These are phyloP conservation scores for Aegilops umbellulata DNA, from an alignment of 176 grass and related monocot species.

Conservation along the genomic window DNA sequence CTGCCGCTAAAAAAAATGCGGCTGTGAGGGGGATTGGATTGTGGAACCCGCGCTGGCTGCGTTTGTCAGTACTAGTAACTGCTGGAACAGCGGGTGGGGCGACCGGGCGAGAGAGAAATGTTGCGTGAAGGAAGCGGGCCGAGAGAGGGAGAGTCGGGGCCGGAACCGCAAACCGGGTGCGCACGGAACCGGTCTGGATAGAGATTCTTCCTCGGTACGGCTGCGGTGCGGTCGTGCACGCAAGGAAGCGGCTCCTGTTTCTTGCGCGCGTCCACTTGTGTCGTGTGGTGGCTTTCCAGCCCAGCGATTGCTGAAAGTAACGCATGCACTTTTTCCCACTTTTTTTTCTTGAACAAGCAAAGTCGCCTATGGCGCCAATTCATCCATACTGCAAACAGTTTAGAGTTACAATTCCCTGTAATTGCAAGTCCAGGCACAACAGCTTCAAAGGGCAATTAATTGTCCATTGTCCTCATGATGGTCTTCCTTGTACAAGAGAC, in stretches of 20 bases:
- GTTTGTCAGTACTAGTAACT: no score
- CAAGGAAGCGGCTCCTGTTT: neutral
- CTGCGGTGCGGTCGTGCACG: neutral
- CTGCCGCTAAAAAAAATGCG: neutral
- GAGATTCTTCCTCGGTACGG: neutral
- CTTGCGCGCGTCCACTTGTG: neutral
- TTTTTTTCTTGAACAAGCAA: no score
- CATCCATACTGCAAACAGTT: no score
- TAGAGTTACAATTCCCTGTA: no score
- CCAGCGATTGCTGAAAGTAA: neutral
- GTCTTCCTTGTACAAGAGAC: no score
- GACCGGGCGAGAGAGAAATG: neutral
- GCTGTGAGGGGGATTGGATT: neutral
- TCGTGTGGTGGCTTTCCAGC: neutral
- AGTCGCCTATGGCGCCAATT: no score
- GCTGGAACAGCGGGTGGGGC: neutral
- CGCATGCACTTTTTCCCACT: no score
- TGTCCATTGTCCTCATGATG: no score
- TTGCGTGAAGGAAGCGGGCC: conserved; percentile 36
- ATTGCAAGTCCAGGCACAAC: no score
- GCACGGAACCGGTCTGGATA: conserved; percentile 42
- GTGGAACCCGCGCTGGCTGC: neutral
- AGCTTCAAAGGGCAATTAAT: no score
- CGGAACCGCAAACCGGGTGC: conserved; percentile 30
- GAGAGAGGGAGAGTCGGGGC: neutral